Evolutionary conservation across 495 filamentous ascomycete genomes (phyloP).

Genomic region (Podospora didyma): DNA sequence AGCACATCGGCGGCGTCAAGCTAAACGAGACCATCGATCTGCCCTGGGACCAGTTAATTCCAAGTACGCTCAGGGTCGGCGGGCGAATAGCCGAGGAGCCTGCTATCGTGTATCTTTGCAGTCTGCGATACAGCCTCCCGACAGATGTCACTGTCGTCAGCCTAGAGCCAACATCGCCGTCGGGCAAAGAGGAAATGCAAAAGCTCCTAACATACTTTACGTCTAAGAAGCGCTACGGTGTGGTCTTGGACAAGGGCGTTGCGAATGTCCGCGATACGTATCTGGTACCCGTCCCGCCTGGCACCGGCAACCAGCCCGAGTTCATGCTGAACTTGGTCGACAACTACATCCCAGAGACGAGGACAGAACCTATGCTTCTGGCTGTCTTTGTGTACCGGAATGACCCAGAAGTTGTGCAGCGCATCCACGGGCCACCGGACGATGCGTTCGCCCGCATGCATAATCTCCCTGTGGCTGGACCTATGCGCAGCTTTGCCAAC

Average conservation of each 20-base stretch:
- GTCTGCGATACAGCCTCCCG: conserved; percentile 65
- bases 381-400: conserved; percentile 71
- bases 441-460: conserved; percentile 13
- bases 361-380: conserved; percentile 67
- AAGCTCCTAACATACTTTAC: conserved; percentile 76
- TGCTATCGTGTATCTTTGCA: conserved; percentile 85
- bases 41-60: conserved; percentile 67
- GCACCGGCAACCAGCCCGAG: conserved; percentile 53
- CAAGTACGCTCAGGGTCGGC: conserved; percentile 64
- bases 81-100: conserved; percentile 77
- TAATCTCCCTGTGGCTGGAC: not conserved
- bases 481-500: conserved; percentile 1
- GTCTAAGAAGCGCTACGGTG: conserved; percentile 73
- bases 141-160: conserved; percentile 71
- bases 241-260: conserved; percentile 65
- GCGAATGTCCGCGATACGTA: conserved; percentile 75
- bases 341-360: conserved; percentile 61
- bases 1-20: conserved; percentile 78
- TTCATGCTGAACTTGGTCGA: conserved; percentile 76
- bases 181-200: conserved; percentile 55
- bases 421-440: too few species aligned
- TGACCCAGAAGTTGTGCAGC: conserved; percentile 39
- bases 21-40: conserved; percentile 51
- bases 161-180: conserved; percentile 52
- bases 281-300: conserved; percentile 67